Conservation (phyloP, 108 stramenopile species). For the Nitzschia palea region DNA sequence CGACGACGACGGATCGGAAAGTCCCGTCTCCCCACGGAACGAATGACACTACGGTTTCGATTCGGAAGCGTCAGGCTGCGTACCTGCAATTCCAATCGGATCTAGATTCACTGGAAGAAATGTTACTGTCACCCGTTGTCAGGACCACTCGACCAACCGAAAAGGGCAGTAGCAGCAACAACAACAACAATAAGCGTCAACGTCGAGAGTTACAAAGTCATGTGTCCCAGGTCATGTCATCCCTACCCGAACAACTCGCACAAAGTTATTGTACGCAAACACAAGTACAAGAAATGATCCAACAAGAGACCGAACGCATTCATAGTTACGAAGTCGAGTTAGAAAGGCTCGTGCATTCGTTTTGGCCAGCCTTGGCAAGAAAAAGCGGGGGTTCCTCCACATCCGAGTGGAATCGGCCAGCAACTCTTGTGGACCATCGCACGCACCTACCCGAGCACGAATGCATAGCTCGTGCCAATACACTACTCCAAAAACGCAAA, state of each 20-base stretch:
- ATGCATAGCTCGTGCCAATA: not conserved
- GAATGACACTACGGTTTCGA: too few relatives aligned
- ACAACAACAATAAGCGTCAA: not conserved
- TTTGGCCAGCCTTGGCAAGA: slow-evolving; percentile 7
- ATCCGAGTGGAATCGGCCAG: not conserved
- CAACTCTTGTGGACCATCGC: not conserved
- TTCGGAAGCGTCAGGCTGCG: not conserved
- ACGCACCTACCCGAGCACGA: not conserved
- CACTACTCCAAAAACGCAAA: not conserved
- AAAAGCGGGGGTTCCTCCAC: not conserved
- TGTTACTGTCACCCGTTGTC: not conserved
- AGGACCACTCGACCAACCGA: not conserved
- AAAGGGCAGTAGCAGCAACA: not conserved
- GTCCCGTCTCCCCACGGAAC: too few relatives aligned
- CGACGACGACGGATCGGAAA: too few relatives aligned
- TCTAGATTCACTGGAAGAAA: not conserved
- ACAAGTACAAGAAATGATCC: not conserved
- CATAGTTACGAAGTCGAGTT: not conserved
- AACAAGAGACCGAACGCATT: not conserved
- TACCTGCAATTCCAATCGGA: not conserved
- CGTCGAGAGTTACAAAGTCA: not conserved
- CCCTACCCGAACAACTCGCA: not conserved
- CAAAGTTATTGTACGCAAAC: slow-evolving; percentile 6
- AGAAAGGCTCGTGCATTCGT: not conserved
- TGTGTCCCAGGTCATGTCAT: not conserved